Conservation (phyloP, 202 grass and related monocot genomes). For the Panicum virgatum region DNA sequence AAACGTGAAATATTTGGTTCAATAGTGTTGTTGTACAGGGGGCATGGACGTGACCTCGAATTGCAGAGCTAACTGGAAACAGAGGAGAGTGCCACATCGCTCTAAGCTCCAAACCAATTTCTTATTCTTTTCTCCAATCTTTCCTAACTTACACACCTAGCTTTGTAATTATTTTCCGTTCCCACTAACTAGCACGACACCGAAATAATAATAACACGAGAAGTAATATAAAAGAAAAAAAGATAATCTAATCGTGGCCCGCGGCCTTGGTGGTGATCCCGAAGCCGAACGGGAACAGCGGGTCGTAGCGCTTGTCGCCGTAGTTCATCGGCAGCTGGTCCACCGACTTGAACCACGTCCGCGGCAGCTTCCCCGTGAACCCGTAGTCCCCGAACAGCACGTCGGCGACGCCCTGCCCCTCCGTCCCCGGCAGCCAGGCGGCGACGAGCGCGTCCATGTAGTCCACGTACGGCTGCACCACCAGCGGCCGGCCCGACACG, state of each 20-base stretch:
- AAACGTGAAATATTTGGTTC: background rate
- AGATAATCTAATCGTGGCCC: background rate
- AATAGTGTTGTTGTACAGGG: background rate
- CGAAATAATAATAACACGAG: too few relatives aligned
- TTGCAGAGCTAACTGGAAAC: background rate
- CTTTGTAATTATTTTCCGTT: too few relatives aligned
- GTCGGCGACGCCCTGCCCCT: slow-evolving; percentile 81
- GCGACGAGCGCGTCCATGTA: slow-evolving; percentile 78
- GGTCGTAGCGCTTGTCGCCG: slow-evolving; percentile 68
- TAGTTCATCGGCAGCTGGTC: slow-evolving; percentile 83
- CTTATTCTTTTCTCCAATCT: too few relatives aligned
- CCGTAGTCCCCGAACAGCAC: slow-evolving; percentile 81
- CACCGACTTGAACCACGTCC: slow-evolving; percentile 85
- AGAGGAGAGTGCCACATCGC: background rate
- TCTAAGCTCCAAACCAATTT: background rate
- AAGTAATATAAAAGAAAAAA: too few relatives aligned
- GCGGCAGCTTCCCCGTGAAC: slow-evolving; percentile 67
- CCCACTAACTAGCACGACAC: too few relatives aligned
- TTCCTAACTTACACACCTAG: too few relatives aligned
- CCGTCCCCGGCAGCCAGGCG: slow-evolving; percentile 85
- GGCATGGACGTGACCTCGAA: background rate
- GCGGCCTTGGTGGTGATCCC: slow-evolving; percentile 55
- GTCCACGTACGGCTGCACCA: slow-evolving; percentile 61
- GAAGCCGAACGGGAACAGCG: slow-evolving; percentile 75
- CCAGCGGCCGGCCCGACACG: slow-evolving; percentile 66